Conservation (phyloP, 2,329 filamentous ascomycete genomes). For the Epicoccum sorghinum region DNA sequence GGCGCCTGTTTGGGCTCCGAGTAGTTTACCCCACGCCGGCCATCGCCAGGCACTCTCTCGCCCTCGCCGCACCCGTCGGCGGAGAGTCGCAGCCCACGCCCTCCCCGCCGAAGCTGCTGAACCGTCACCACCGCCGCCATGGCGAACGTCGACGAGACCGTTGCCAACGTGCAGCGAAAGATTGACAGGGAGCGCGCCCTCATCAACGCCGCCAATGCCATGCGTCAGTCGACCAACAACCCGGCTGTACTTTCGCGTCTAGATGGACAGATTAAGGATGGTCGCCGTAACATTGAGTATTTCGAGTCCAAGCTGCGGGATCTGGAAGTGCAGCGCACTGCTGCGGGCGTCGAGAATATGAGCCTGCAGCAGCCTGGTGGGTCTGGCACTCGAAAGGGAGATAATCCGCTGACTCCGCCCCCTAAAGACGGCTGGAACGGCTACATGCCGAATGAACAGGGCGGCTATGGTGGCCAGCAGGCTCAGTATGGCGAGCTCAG, state of each 20-base stretch:
- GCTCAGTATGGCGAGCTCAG: slow-evolving; percentile 64
- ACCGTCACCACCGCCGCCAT: slow-evolving; percentile 52
- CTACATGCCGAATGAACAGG: slow-evolving; percentile 61
- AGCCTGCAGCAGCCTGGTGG: slow-evolving; percentile 60
- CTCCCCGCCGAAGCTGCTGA: slow-evolving; percentile 28
- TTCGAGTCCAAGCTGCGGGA: slow-evolving; percentile 91
- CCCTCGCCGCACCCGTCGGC: slow-evolving; percentile 32
- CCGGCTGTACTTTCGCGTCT: slow-evolving; percentile 86
- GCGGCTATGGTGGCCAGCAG: slow-evolving; percentile 64
- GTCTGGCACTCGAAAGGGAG: slow-evolving; percentile 44
- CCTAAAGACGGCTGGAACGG: slow-evolving; percentile 70
- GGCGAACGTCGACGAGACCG: slow-evolving; percentile 65
- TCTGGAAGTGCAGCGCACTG: slow-evolving; percentile 80
- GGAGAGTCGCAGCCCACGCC: slow-evolving; percentile 30
- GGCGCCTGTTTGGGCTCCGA: slow-evolving; percentile 36
- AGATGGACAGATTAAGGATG: slow-evolving; percentile 93
- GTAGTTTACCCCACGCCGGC: slow-evolving; percentile 26
- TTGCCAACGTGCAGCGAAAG: slow-evolving; percentile 89
- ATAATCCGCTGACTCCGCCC: slow-evolving; percentile 61
- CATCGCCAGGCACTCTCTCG: slow-evolving; percentile 32
- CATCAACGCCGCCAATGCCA: slow-evolving; percentile 90
- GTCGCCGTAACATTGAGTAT: slow-evolving; percentile 90
- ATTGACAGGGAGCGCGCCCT: slow-evolving; percentile 96
- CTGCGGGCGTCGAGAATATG: slow-evolving; percentile 71
- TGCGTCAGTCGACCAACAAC: slow-evolving; percentile 96